Percentiles rank a stretch among this genome's conserved stretches.
phyloP scores from a whole-genome alignment of 164 flowering plant genomes.

The Houttuynia cordata region DNA sequence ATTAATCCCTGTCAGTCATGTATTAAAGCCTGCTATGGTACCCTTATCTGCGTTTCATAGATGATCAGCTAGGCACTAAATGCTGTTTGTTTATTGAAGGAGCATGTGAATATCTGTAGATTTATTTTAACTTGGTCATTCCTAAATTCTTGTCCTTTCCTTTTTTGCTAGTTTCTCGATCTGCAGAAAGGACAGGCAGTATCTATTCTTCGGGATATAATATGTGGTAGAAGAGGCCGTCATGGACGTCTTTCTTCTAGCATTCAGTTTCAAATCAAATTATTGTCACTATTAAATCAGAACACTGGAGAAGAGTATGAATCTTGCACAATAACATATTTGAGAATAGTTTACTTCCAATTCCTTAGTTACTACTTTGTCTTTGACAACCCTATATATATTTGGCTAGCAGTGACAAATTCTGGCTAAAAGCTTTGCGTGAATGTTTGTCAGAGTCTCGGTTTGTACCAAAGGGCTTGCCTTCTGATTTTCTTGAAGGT shows the following conservation, averaged over 20 bases:
- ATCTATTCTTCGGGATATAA: constrained; percentile 48
- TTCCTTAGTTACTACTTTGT: too few species aligned
- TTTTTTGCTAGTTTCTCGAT: constrained; percentile 39
- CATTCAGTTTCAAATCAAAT: constrained; percentile 37
- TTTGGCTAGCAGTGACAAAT: constrained; percentile 19
- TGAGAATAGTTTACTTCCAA: not conserved
- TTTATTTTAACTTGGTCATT: too few species aligned
- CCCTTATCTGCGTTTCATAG: too few species aligned
- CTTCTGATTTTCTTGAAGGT: constrained; percentile 21
- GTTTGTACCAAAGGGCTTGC: constrained; percentile 22
- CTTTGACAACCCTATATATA: constrained; percentile 6
- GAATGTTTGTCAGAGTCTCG: constrained; percentile 38
- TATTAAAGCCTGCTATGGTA: too few species aligned
- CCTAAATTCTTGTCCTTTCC: not conserved
- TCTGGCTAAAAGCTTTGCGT: constrained; percentile 53
- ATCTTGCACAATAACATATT: not conserved
- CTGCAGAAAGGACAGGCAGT: constrained; percentile 56
- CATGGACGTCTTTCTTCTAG: constrained; percentile 27
- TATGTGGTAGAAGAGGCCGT: constrained; percentile 25
- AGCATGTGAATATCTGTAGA: too few species aligned
- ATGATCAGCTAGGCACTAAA: too few species aligned
- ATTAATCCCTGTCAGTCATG: too few species aligned
- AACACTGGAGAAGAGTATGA: constrained; percentile 50
- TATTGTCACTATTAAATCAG: constrained; percentile 35
- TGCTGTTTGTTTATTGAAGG: too few species aligned